Evolutionary conservation across 495 filamentous ascomycete genomes (phyloP).

Genomic region (Margaritispora aquatica): DNA sequence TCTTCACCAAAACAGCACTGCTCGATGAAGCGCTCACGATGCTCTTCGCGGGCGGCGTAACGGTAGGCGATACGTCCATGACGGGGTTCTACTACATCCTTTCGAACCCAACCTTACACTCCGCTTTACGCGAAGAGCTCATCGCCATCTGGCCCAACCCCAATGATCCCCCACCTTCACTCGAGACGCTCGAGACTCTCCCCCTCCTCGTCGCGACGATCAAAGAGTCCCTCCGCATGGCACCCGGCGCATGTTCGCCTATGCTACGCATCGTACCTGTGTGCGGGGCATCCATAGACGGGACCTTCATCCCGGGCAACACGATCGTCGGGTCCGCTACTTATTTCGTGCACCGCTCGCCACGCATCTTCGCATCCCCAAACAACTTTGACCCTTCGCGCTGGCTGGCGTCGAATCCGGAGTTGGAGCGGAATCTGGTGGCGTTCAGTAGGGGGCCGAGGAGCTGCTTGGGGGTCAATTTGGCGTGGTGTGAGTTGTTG

Average conservation of each 20-base stretch:
- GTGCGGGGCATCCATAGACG: conserved; percentile 11
- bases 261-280: conserved; percentile 31
- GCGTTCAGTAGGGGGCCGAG: conserved; percentile 41
- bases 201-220: conserved; percentile 29
- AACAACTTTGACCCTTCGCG: conserved; percentile 42
- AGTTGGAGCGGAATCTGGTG: conserved; percentile 35
- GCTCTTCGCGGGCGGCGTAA: conserved; percentile 37
- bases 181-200: conserved; percentile 28
- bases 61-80: conserved; percentile 30
- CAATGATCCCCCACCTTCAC: conserved; percentile 17
- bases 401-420: conserved; percentile 28
- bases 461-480: conserved; percentile 42
- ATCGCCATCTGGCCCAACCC: conserved; percentile 25
- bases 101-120: conserved; percentile 17
- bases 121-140: conserved; percentile 29
- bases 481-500: conserved; percentile 37
- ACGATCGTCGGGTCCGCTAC: conserved; percentile 40
- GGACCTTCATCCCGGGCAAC: conserved; percentile 18
- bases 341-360: conserved; percentile 39
- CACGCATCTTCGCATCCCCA: conserved; percentile 40
- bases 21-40: conserved; percentile 32
- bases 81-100: conserved; percentile 30
- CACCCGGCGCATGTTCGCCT: conserved; percentile 23
- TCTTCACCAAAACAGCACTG: conserved; percentile 15
- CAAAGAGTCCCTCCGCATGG: conserved; percentile 26